Evolutionary conservation across 2,329 filamentous ascomycete genomes (phyloP), one percentile per base, ranked within the genome.

Genomic region (Botrytis aclada): DNA sequence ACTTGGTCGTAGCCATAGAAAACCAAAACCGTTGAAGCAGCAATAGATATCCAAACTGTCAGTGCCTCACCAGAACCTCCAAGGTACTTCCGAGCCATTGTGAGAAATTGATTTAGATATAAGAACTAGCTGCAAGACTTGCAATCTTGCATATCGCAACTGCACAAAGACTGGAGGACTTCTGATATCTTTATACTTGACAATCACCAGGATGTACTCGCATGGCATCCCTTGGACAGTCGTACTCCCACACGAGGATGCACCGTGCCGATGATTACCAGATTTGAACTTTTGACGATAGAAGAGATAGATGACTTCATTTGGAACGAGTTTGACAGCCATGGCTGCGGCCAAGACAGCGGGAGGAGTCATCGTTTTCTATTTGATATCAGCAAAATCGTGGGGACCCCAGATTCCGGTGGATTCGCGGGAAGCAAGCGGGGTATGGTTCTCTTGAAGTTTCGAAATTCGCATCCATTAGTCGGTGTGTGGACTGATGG

Each of bases 31-130:
- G 84, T 87, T 2, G 83, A 84, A 1, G 85, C 84, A 20, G 85
- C 84, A 29, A 87, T 80, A 8, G 84, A 85, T 60, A 87, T 86
- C 85, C 85, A 86, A 25, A 87, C 81, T 0, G 85, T 87, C n/a
- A 87, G 81, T 41, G 81, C 79, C 74, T 85, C 82, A 45, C 85
- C 85, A 60, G 84, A 85, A 47, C 85, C 85, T 74, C 85, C 85
- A 66, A 86, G 83, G 74, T 86, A 87, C 76, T 83, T 84, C 62
- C 83, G 83, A 43, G 82, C 82, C 83, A 87, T 83, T 9, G 3
- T 39, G 16, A 18, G 34, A n/a, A 54, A 56, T 39, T 5, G 22
- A 69, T 45, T 45, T 9, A 32, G 34, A 8, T 45, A 25, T 32
- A 16, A 54, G 6, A 29, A 29, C n/a, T 29, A 54, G n/a, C 25